Conservation (phyloP, 2,329 filamentous ascomycete species). For the Colletotrichum lupini region DNA sequence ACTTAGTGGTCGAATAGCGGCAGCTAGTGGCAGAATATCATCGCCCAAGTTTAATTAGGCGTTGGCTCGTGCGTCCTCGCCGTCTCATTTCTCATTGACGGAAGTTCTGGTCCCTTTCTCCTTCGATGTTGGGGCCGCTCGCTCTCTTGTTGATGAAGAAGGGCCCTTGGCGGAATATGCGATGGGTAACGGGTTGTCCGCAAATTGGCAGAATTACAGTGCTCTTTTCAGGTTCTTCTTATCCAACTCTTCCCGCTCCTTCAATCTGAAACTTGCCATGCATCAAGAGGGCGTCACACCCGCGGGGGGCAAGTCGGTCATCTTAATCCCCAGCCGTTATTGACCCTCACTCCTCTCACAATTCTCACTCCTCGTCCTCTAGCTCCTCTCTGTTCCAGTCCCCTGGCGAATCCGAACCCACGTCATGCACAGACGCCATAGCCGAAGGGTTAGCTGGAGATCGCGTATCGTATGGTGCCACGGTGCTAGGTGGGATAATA, state of each 20-base stretch:
- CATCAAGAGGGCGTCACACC: conserved; percentile 30
- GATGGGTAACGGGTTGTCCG: neutral
- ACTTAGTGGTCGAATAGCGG: too few species aligned
- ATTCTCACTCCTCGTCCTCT: neutral
- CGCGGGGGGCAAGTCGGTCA: conserved; percentile 5
- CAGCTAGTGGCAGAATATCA: too few species aligned
- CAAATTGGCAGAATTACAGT: neutral
- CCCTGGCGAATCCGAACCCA: conserved; percentile 1
- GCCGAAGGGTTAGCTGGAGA: neutral
- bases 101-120: neutral
- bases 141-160: neutral
- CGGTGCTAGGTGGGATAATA: neutral
- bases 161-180: neutral
- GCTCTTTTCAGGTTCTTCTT: neutral
- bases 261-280: conserved; percentile 36
- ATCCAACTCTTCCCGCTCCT: neutral
- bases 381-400: neutral
- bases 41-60: conserved; percentile 35
- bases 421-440: conserved; percentile 26
- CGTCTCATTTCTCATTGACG: conserved; percentile 18
- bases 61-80: conserved; percentile 20
- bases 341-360: neutral
- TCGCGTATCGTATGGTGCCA: conserved; percentile 14
- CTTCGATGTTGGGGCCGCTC: neutral
- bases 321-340: conserved; percentile 9